Base-by-base conservation (phyloP, 345 rosid species). In the Salix exigua region DNA sequence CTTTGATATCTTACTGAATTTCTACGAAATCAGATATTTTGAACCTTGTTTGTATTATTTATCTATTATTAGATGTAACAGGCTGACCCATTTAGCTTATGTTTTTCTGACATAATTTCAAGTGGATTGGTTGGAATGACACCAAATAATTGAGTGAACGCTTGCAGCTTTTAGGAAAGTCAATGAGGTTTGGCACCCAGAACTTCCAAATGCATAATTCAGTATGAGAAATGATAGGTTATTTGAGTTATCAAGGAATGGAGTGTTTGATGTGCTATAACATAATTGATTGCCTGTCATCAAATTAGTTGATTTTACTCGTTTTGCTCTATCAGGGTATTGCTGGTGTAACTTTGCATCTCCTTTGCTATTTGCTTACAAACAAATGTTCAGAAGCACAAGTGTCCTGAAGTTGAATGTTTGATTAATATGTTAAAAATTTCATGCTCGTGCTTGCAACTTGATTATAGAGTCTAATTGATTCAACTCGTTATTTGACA, bases 381-480 rank as follows among this genome's bases (percentile, higher is more conserved):
- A 23, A 58, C 28, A n/a, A 58, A 23, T 58, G 63, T 10, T 58
- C 63, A 23, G 63, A 58, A 3, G 63, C 63, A 58, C 6, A n/a
- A 26, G 10, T 58, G 63, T 58, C 25, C 25, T n/a, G 63, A 58
- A 58, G 16, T 58, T 58, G 63, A 23, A 9, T 13, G 25, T 7
- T 58, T 26, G 11, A 58, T 58, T 13, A n/a, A 23, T 9, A 0
- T 58, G 26, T 25, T 58, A n/a, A 58, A n/a, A n/a, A n/a, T 23
- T n/a, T 1, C 28, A 58, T 58, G 62, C 62, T 9, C 23, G 1
- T 55, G 23, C 60, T 25, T 61, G 66, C 73, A 55, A 42, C 65
- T 68, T 51, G 74, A 76, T 73, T 75, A 44, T 55, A 78, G 4
- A 21, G 78, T 28, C 73, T 51, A 48, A 28, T 12, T 14, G 16